A percentile compares a stretch with the other conserved stretches of the same genome.
phyloP scores from a whole-genome alignment of 208 protist species.

The Acanthamoeba healyi region DNA sequence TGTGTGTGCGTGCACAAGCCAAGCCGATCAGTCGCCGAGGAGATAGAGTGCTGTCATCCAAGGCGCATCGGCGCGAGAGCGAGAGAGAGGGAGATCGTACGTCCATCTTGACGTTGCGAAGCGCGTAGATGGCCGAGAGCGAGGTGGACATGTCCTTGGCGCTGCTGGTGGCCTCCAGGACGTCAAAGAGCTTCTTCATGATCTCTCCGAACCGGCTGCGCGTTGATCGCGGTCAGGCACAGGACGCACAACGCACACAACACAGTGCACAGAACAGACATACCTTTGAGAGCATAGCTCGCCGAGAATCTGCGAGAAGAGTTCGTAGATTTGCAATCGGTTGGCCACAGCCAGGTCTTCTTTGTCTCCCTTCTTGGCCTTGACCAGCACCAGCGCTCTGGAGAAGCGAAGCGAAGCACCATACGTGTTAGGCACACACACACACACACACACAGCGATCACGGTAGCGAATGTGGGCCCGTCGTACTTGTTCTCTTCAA shows the following conservation, averaged over 20 bases:
- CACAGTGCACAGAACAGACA: neutral
- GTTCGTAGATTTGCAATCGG: constrained; percentile 54
- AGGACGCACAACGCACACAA: neutral
- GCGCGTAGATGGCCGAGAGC: constrained; percentile 55
- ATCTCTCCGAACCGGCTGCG: constrained; percentile 48
- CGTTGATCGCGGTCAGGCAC: neutral
- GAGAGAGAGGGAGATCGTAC: neutral
- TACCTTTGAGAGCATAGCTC: constrained; percentile 55
- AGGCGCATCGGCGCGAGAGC: too few relatives aligned
- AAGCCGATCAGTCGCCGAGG: neutral
- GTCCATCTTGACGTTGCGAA: constrained; percentile 57
- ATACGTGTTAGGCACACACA: too few relatives aligned
- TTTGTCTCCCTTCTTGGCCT: constrained; percentile 50
- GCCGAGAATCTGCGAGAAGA: constrained; percentile 68
- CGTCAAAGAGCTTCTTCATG: constrained; percentile 64
- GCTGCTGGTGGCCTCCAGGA: constrained; percentile 43
- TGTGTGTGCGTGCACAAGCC: neutral
- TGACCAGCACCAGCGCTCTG: constrained; percentile 54
- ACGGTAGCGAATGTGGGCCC: neutral
- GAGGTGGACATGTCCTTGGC: constrained; percentile 50
- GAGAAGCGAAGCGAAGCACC: neutral
- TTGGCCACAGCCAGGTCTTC: constrained; percentile 53
- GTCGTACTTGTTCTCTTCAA: constrained; percentile 70
- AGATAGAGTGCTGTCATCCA: too few relatives aligned
- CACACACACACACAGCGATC: neutral